phyloP scores from a whole-genome alignment of 2,329 filamentous ascomycete genomes.

The Immersiporthe knoxdaviesiana region DNA sequence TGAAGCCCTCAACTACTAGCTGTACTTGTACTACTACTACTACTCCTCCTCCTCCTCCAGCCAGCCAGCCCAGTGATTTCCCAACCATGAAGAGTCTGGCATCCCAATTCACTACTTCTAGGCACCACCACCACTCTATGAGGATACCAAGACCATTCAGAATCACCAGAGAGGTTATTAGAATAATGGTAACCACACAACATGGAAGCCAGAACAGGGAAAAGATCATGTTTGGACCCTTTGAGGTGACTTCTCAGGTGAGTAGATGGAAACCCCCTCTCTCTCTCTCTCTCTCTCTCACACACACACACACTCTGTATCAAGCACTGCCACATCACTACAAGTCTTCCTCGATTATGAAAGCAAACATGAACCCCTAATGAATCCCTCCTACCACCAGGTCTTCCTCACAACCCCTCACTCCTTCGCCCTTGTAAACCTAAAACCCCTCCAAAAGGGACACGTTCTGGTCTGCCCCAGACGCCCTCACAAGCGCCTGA shows the following conservation, averaged over 20 bases:
- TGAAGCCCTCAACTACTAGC: not conserved
- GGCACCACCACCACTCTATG: not conserved
- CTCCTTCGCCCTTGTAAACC: conserved; percentile 89
- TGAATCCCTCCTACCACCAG: conserved; percentile 51
- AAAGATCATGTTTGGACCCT: conserved; percentile 71
- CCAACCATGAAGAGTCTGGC: not conserved
- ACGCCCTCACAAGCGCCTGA: conserved; percentile 69
- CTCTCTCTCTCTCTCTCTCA: too few relatives aligned
- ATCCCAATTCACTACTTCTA: conserved; percentile 7
- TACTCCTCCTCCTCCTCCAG: not conserved
- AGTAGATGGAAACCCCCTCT: conserved; percentile 25
- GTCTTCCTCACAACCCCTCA: conserved; percentile 83
- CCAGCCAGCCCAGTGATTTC: not conserved
- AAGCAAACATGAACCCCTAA: conserved; percentile 8
- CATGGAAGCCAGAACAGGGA: conserved; percentile 1
- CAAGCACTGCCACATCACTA: too few relatives aligned
- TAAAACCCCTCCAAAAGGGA: conserved; percentile 90
- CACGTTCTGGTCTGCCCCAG: conserved; percentile 89
- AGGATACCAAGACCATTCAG: not conserved
- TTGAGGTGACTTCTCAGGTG: conserved; percentile 76
- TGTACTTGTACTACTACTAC: too few relatives aligned
- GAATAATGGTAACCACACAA: conserved; percentile 29
- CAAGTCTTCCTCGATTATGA: too few relatives aligned
- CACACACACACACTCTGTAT: too few relatives aligned
- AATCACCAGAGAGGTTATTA: not conserved